Conservation (phyloP, 2,329 filamentous ascomycete genomes). For the Neocucurbitaria cava region DNA sequence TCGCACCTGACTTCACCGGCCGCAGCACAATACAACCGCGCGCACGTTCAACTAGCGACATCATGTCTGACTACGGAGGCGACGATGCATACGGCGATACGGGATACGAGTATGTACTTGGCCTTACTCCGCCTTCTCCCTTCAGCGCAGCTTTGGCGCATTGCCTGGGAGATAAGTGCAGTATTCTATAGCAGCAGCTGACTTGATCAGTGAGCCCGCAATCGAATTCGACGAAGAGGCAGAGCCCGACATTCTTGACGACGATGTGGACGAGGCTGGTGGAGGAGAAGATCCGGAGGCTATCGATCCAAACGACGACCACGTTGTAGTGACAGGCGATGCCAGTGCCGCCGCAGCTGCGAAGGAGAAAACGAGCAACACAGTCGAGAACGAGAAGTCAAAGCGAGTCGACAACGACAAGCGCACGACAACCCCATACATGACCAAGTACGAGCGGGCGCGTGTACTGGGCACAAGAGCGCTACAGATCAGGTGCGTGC, state of each 20-base stretch:
- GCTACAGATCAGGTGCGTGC: slow-evolving; percentile 79
- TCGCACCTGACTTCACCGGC: slow-evolving; percentile 2
- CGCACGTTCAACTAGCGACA: slow-evolving; percentile 10
- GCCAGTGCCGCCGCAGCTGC: slow-evolving; percentile 56
- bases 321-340: slow-evolving; percentile 59
- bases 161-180: neutral
- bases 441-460: slow-evolving; percentile 98
- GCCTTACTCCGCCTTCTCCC: slow-evolving; percentile 6
- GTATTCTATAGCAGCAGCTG: slow-evolving; percentile 12
- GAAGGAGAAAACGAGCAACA: slow-evolving; percentile 57
- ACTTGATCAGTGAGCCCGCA: slow-evolving; percentile 47
- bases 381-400: slow-evolving; percentile 66
- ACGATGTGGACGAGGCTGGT: slow-evolving; percentile 62
- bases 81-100: slow-evolving; percentile 46
- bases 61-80: slow-evolving; percentile 57
- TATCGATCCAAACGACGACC: slow-evolving; percentile 44
- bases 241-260: slow-evolving; percentile 68
- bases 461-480: slow-evolving; percentile 92
- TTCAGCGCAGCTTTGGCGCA: slow-evolving; percentile 16
- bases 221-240: slow-evolving; percentile 66
- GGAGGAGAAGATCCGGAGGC: slow-evolving; percentile 45
- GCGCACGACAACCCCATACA: slow-evolving; percentile 92
- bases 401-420: slow-evolving; percentile 92
- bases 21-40: neutral
- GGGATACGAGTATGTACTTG: slow-evolving; percentile 39